Base-by-base conservation (phyloP, 176 grass and related monocot genomes). In the Tillandsia leiboldiana region DNA sequence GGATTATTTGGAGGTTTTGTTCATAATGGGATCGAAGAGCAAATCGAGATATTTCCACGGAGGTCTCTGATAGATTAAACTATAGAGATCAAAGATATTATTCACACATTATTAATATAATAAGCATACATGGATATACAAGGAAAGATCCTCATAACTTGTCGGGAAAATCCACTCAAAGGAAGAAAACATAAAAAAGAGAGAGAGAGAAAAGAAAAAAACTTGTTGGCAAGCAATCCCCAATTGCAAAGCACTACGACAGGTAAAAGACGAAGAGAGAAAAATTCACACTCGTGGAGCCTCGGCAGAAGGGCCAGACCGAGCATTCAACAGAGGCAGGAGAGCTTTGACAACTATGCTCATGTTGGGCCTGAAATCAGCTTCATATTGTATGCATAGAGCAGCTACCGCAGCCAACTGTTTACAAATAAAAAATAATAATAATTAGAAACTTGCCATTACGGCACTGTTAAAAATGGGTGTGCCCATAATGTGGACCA, bases 361-460 rank as follows among this genome's bases (percentile, higher is more conserved):
- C 70, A 72, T 72, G 23, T 72, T 72, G 22, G 70, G 70, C 70
- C 70, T 26, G 13, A 53, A 53, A 72, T 72, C 48, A 53, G 70
- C 10, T 53, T 72, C 70, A 54, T 72, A 72, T 33, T 72, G 70
- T 29, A 72, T 53, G 14, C 70, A 72, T 26, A 72, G 57, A 53
- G 70, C 70, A 51, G 49, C 49, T 18, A 72, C 18, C 14, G 48
- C 70, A 56, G 70, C 70, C 12, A 71, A 51, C 68, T 71, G 49
- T 71, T 23, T 22, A 3, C 10, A 51, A 49, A 71, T 10, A 71
- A 71, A 53, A 3, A 51, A 20, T 24, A 61, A 61, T 17, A 59
- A 18, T 9, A 10, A 6, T 42, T 61, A 61, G 56, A 61, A 61
- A 61, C 33, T 42, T 42, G 33, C 33, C 33, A 42, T 42, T 42